Evolutionary conservation across 2,329 filamentous ascomycete genomes (phyloP).

Genomic region (Elsinoe ampelina): DNA sequence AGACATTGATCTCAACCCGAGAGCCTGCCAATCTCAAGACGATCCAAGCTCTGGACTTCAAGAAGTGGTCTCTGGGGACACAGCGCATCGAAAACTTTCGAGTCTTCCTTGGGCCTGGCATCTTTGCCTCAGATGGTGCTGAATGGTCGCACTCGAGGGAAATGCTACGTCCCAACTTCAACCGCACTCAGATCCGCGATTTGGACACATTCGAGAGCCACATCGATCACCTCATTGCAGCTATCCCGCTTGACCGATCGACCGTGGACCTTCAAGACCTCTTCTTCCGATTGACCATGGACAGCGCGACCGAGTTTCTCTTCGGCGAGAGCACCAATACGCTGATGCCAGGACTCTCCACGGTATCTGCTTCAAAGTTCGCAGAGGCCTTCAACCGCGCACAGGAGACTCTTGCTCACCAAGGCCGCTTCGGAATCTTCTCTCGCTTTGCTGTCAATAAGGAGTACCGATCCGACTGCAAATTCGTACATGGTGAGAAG

Average conservation of each 20-base stretch:
- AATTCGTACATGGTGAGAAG: slow-evolving; percentile 28
- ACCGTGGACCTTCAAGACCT: slow-evolving; percentile 52
- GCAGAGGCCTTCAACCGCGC: slow-evolving; percentile 26
- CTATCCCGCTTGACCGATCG: slow-evolving; percentile 46
- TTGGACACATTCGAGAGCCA: slow-evolving; percentile 52
- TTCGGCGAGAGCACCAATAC: slow-evolving; percentile 42
- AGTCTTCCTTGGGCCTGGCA: slow-evolving; percentile 33
- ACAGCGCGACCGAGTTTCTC: slow-evolving; percentile 57
- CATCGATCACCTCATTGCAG: slow-evolving; percentile 48
- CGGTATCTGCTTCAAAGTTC: slow-evolving; percentile 19
- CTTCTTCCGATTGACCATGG: slow-evolving; percentile 55
- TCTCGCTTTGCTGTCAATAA: slow-evolving; percentile 22
- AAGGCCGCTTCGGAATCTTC: slow-evolving; percentile 9
- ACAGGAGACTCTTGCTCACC: slow-evolving; percentile 23
- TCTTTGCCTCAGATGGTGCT: slow-evolving; percentile 39
- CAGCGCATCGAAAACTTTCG: slow-evolving; percentile 28
- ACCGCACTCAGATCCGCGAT: slow-evolving; percentile 43
- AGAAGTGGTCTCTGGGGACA: slow-evolving; percentile 36
- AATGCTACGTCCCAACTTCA: slow-evolving; percentile 47
- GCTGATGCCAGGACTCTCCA: slow-evolving; percentile 10
- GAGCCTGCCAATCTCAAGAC: slow-evolving; percentile 43
- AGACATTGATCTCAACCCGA: slow-evolving; percentile 30
- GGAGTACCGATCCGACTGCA: slow-evolving; percentile 32
- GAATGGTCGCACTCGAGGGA: slow-evolving; percentile 31
- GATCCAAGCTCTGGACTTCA: slow-evolving; percentile 37